Conservation (phyloP, 108 stramenopile genomes). For the Skeletonema costatum region DNA sequence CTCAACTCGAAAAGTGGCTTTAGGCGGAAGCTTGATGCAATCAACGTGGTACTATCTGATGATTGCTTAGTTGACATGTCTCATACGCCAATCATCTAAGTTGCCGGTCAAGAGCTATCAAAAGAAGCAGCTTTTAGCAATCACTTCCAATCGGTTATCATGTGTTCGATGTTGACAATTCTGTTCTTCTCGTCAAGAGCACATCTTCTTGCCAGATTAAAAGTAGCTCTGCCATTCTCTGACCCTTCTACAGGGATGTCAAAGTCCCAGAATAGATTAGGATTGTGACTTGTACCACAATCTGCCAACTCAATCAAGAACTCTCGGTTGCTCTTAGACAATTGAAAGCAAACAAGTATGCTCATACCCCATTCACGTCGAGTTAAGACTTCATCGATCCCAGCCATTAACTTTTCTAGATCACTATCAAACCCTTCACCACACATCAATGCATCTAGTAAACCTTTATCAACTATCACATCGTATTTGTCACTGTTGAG, state of each 20-base stretch:
- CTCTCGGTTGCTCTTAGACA: constrained; percentile 16
- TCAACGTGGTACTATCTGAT: constrained; percentile 29
- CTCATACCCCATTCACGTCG: constrained; percentile 39
- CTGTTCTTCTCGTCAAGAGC: background rate
- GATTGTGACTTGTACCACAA: background rate
- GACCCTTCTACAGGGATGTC: constrained; percentile 24
- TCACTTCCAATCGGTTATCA: constrained; percentile 18
- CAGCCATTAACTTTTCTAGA: constrained; percentile 38
- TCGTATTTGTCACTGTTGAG: constrained; percentile 39
- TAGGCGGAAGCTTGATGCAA: constrained; percentile 48
- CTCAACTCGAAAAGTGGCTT: constrained; percentile 56
- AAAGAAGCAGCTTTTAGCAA: background rate
- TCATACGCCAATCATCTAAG: background rate
- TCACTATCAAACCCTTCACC: constrained; percentile 64
- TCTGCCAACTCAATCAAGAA: constrained; percentile 13
- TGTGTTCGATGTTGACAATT: background rate
- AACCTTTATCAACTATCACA: constrained; percentile 76
- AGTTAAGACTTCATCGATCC: constrained; percentile 38
- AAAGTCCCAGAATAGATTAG: constrained; percentile 29
- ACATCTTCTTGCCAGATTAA: constrained; percentile 31
- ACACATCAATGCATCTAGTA: constrained; percentile 80
- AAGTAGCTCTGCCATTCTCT: constrained; percentile 31
- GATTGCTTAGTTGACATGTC: background rate
- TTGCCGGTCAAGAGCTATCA: background rate
- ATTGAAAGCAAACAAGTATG: constrained; percentile 35